Conservation (phyloP, 805 yeast species). For the Wickerhamomyces bovis region DNA sequence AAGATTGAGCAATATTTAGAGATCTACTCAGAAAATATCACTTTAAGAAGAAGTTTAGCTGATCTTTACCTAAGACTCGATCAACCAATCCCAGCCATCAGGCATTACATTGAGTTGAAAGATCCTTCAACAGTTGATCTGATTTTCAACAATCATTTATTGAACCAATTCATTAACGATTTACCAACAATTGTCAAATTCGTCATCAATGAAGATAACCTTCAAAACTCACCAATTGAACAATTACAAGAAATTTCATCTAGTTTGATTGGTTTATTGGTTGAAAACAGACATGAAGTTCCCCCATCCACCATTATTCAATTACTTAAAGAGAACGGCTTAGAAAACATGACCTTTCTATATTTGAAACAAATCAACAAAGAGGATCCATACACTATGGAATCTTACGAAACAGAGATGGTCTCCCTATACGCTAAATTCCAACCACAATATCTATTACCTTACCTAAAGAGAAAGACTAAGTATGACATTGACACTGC, state of each 20-base stretch:
- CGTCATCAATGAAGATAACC: conserved; percentile 33
- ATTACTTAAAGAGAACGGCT: conserved; percentile 32
- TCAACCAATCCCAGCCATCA: conserved; percentile 58
- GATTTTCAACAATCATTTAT: conserved; percentile 55
- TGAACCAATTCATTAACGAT: conserved; percentile 40
- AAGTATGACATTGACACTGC: conserved; percentile 69
- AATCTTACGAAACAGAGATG: conserved; percentile 60
- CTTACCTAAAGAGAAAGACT: conserved; percentile 51
- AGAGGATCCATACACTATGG: conserved; percentile 49
- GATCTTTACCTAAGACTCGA: conserved; percentile 49
- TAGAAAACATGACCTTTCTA: conserved; percentile 52
- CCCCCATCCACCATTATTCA: conserved; percentile 45
- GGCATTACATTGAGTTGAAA: conserved; percentile 50
- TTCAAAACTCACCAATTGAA: conserved; percentile 31
- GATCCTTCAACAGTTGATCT: conserved; percentile 53
- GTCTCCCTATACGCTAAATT: conserved; percentile 60
- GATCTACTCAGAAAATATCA: conserved; percentile 13
- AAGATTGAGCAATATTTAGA: conserved; percentile 27
- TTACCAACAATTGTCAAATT: conserved; percentile 48
- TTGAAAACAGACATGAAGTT: conserved; percentile 61
- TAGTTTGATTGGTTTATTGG: conserved; percentile 48
- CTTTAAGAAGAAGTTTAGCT: conserved; percentile 41
- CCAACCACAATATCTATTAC: conserved; percentile 48
- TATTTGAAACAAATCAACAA: conserved; percentile 56
- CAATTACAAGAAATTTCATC: conserved; percentile 26